Evolutionary conservation across 495 filamentous ascomycete genomes (phyloP).

Genomic region (Aspergillus wentii): DNA sequence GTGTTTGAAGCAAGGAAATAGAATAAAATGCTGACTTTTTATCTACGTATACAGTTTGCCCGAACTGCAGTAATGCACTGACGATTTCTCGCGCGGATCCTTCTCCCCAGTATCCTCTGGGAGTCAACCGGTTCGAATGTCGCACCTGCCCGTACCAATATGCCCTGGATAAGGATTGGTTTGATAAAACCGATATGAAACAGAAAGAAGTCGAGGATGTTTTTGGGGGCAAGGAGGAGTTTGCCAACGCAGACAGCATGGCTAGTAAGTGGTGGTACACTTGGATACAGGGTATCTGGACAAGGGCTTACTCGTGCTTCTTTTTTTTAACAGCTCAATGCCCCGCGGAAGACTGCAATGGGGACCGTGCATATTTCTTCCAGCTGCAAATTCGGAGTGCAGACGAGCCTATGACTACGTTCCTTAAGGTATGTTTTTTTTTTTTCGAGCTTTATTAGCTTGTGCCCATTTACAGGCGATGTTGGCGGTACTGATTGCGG

Average conservation of each 20-base stretch:
- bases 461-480: conserved; percentile 14
- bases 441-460: conserved; percentile 12
- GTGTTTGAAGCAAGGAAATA: conserved; percentile 3
- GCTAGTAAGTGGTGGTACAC: conserved; percentile 40
- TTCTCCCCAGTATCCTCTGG: conserved; percentile 38
- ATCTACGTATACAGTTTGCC: conserved; percentile 72
- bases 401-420: conserved; percentile 97
- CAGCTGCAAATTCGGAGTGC: conserved; percentile 97
- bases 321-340: conserved; percentile 59
- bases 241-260: conserved; percentile 85
- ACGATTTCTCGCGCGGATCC: conserved; percentile 57
- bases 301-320: conserved; percentile 9
- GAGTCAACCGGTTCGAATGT: conserved; percentile 80
- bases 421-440: conserved; percentile 67
- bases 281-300: not conserved
- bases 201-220: conserved; percentile 87
- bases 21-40: conserved; percentile 17
- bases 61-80: conserved; percentile 85
- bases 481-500: conserved; percentile 23
- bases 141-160: conserved; percentile 89
- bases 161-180: conserved; percentile 65
- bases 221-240: conserved; percentile 78
- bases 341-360: conserved; percentile 66
- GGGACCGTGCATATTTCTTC: conserved; percentile 82
- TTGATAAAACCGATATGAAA: conserved; percentile 65